Conservation (phyloP, 306 rosid genomes). For the Castanopsis chinensis region DNA sequence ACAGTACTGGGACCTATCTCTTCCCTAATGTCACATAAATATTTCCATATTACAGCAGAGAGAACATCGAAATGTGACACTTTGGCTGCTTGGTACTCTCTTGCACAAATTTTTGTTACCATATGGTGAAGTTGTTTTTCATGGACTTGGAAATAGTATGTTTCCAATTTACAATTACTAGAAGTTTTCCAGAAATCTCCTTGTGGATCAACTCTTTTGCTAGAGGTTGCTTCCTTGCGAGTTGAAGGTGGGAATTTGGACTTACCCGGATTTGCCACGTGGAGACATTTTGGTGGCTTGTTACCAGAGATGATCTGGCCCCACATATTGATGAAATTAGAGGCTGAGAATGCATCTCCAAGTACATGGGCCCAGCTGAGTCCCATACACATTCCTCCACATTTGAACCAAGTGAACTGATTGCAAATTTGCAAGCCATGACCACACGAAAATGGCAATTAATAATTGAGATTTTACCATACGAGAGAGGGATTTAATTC, state of each 20-base stretch:
- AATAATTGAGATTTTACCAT: background rate
- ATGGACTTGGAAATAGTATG: constrained; percentile 45
- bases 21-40: constrained; percentile 34
- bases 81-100: background rate
- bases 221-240: constrained; percentile 26
- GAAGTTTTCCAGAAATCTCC: constrained; percentile 47
- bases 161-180: constrained; percentile 30
- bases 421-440: background rate
- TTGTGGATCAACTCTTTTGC: constrained; percentile 26
- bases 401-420: constrained; percentile 71
- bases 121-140: constrained; percentile 40
- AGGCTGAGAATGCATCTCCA: constrained; percentile 73
- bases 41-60: constrained; percentile 66
- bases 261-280: constrained; percentile 1
- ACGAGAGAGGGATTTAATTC: background rate
- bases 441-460: background rate
- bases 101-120: background rate
- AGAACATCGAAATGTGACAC: constrained; percentile 49
- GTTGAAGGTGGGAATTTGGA: constrained; percentile 12
- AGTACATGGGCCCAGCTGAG: constrained; percentile 84
- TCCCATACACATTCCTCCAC: constrained; percentile 76
- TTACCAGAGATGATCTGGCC: constrained; percentile 43
- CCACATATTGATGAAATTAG: constrained; percentile 55
- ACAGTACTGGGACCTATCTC: constrained; percentile 28
- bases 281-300: constrained; percentile 29